Base-by-base conservation (phyloP, 768 basidiomycete species). In the Termitomyces titanicus region DNA sequence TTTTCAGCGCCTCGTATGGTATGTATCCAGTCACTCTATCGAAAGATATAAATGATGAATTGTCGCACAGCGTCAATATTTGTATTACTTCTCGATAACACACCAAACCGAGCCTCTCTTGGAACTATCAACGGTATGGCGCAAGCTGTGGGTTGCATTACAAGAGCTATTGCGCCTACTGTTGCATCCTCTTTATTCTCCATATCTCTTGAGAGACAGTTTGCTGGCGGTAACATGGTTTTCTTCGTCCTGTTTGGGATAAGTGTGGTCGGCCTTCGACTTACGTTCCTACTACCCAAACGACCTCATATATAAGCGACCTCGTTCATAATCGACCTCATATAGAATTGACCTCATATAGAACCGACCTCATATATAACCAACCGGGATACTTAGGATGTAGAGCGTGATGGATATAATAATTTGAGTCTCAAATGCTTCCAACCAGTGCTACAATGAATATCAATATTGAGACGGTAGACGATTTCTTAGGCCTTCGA, bases 141-240 rank as follows among this genome's bases (percentile, higher is more conserved):
- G 5, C 84, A 87, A 64, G 79, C 81, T 63, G 64, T 76, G 6
- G 72, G 73, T 3, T 80, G 79, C 0, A 66, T 74, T 4, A 70
- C 78, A 59, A 74, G 84, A 29, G 71, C 81, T 0, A 62, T 85
- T 8, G 81, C 80, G 1, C 85, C 84, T 0, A 72, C 80, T 12
- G 60, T 77, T 18, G 76, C 83, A 5, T 78, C 81, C 2, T 84
- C 84, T 0, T 65, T 86, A 15, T 86, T 83, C 59, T 79, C 85
- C 1, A 59, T 81, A 0, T 83, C 82, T 0, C 47, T 79, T 8
- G 68, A 82, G 54, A 64, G 63, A 37, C 69, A 76, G 38, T 67
- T 81, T 39, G 63, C 73, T 1, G 77, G 79, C 1, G 82, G 82
- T 1, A 72, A 77, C 49, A 63, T 78, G 56, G 74, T 76, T 1